These are phyloP conservation scores for Pythium dissotocum DNA, from an alignment of 352 stramenopile genomes.

Conservation along the genomic window DNA sequence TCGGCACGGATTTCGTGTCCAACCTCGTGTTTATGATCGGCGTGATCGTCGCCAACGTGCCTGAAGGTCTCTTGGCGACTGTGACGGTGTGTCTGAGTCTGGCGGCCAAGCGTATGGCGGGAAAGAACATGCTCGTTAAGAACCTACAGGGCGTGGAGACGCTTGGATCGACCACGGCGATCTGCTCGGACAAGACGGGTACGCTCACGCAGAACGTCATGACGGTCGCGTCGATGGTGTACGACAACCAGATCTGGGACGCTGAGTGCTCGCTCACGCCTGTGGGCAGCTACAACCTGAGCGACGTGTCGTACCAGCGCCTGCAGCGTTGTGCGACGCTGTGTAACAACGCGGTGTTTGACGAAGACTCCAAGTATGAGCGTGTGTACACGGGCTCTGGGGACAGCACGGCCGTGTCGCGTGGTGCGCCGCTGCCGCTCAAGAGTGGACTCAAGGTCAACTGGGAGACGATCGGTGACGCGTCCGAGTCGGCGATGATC, in stretches of 20 bases:
- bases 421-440: slow-evolving; percentile 31
- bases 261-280: slow-evolving; percentile 76
- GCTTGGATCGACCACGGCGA: slow-evolving; percentile 90
- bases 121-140: slow-evolving; percentile 94
- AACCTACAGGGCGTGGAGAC: slow-evolving; percentile 93
- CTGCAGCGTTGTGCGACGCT: slow-evolving; percentile 86
- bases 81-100: slow-evolving; percentile 93
- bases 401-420: slow-evolving; percentile 15
- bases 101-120: slow-evolving; percentile 87
- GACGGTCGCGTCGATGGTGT: slow-evolving; percentile 88
- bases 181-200: slow-evolving; percentile 96
- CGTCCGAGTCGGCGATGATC: slow-evolving; percentile 45
- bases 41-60: slow-evolving; percentile 92
- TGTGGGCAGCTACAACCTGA: slow-evolving; percentile 52
- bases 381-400: slow-evolving; percentile 31
- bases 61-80: slow-evolving; percentile 89
- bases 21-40: slow-evolving; percentile 90
- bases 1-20: slow-evolving; percentile 29
- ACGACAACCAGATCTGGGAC: slow-evolving; percentile 73
- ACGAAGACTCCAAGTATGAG: slow-evolving; percentile 75
- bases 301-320: slow-evolving; percentile 48
- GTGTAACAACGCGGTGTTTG: slow-evolving; percentile 91
- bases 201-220: slow-evolving; percentile 95
- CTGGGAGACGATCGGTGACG: slow-evolving; percentile 44
- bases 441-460: slow-evolving; percentile 40